Percentiles rank a stretch among this genome's conserved stretches.
Conservation (phyloP, 2,329 filamentous ascomycete species). For the Colletotrichum eremochloae region DNA sequence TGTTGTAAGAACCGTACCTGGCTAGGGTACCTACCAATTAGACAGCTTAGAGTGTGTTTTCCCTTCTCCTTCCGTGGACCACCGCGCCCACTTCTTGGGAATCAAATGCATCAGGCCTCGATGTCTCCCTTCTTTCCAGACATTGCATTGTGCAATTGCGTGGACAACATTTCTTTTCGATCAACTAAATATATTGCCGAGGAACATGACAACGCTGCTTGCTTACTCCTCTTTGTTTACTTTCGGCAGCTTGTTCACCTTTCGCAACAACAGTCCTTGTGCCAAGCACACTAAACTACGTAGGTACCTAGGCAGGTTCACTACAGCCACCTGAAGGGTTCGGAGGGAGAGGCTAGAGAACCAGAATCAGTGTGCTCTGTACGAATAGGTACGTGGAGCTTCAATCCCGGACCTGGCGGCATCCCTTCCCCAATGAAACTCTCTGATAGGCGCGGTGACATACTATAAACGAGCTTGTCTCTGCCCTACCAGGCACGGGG, state of each 20-base stretch:
- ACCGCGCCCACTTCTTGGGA: not conserved
- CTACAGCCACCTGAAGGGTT: not conserved
- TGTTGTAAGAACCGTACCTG: conserved; percentile 4
- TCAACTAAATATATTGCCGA: conserved; percentile 18
- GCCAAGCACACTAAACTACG: not conserved
- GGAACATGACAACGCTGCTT: conserved; percentile 1
- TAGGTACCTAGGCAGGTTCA: not conserved
- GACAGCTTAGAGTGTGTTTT: not conserved
- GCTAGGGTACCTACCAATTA: not conserved
- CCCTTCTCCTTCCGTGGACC: conserved; percentile 1
- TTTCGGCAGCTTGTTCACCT: conserved; percentile 6
- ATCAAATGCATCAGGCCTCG: not conserved
- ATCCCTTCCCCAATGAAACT: conserved; percentile 28
- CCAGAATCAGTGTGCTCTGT: not conserved
- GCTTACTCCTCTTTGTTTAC: conserved; percentile 3
- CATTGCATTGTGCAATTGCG: conserved; percentile 28
- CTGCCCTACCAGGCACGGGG: conserved; percentile 42
- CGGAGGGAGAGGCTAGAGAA: not conserved
- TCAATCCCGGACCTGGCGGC: conserved; percentile 35
- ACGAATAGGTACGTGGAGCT: conserved; percentile 24
- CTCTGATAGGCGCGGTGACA: conserved; percentile 39
- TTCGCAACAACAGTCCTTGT: not conserved
- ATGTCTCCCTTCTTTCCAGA: conserved; percentile 20
- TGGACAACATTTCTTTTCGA: conserved; percentile 5
- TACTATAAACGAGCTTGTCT: conserved; percentile 33